phyloP scores from a whole-genome alignment of 352 stramenopile genomes.

The Globisporangium camurandrum region DNA sequence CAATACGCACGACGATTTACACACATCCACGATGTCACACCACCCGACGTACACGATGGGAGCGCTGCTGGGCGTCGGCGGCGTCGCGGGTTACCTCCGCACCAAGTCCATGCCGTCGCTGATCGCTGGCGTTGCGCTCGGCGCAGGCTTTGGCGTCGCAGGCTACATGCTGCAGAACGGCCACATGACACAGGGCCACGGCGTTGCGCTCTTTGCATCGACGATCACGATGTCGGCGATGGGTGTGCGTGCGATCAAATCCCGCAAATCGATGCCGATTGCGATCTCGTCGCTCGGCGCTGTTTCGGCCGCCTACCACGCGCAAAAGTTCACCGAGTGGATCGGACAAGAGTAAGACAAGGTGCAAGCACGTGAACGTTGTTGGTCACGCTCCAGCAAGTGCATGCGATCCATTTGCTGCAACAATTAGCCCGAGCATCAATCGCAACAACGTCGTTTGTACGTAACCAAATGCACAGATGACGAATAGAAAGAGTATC shows the following conservation, averaged over 20 bases:
- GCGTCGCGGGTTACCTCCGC: slow-evolving; percentile 74
- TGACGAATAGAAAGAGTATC: no score
- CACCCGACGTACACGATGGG: slow-evolving; percentile 84
- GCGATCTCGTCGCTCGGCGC: slow-evolving; percentile 67
- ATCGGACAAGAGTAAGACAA: slow-evolving; percentile 69
- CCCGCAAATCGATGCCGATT: slow-evolving; percentile 64
- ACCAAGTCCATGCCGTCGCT: slow-evolving; percentile 77
- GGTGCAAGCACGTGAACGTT: no score
- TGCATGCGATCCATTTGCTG: neutral
- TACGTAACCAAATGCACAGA: no score
- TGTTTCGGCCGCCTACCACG: slow-evolving; percentile 76
- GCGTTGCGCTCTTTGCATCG: slow-evolving; percentile 68
- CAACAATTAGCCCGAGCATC: neutral
- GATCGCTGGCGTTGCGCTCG: slow-evolving; percentile 71
- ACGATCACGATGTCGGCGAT: slow-evolving; percentile 83
- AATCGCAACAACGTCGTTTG: no score
- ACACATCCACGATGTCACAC: slow-evolving; percentile 53
- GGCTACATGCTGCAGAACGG: slow-evolving; percentile 76
- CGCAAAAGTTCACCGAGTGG: slow-evolving; percentile 77
- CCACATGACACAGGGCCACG: slow-evolving; percentile 79
- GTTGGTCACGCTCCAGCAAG: no score
- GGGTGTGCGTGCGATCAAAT: slow-evolving; percentile 71
- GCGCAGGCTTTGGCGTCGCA: slow-evolving; percentile 68
- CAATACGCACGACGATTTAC: no score
- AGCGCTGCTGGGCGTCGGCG: slow-evolving; percentile 50